Percentiles rank a stretch among this genome's conserved stretches.
phyloP scores from a whole-genome alignment of 2,329 filamentous ascomycete genomes.

The Xylaria multiplex region DNA sequence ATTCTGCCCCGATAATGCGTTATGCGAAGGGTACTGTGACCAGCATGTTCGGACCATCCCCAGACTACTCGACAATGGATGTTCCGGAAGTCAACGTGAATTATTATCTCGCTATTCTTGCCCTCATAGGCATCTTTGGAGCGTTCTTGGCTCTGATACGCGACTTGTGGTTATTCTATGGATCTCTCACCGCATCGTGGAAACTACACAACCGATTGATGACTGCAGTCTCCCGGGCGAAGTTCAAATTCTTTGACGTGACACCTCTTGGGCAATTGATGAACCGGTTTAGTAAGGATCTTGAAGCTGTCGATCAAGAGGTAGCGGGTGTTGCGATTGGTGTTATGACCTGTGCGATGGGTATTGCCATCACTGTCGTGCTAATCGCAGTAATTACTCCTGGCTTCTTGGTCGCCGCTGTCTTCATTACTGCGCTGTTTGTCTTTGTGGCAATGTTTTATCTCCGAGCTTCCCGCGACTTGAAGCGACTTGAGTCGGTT shows the following conservation, averaged over 20 bases:
- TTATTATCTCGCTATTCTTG: constrained; percentile 88
- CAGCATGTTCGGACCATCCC: constrained; percentile 49
- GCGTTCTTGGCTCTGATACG: constrained; percentile 83
- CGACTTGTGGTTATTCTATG: constrained; percentile 90
- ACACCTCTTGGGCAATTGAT: constrained; percentile 96
- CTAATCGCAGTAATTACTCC: constrained; percentile 91
- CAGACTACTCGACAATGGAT: constrained; percentile 51
- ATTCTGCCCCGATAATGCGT: constrained; percentile 54
- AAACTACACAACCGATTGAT: constrained; percentile 84
- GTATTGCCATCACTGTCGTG: constrained; percentile 83
- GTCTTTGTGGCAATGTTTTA: constrained; percentile 87
- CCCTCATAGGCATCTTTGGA: constrained; percentile 78
- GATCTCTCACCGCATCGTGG: constrained; percentile 87
- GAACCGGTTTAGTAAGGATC: constrained; percentile 98
- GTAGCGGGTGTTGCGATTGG: constrained; percentile 90
- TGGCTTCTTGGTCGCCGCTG: constrained; percentile 84
- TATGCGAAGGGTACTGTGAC: constrained; percentile 48
- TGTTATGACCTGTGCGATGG: constrained; percentile 71
- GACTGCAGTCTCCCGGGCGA: constrained; percentile 81
- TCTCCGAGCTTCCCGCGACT: constrained; percentile 88
- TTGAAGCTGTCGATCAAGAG: constrained; percentile 95
- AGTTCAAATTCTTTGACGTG: constrained; percentile 97
- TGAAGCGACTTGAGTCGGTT: constrained; percentile 94
- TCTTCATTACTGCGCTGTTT: constrained; percentile 87
- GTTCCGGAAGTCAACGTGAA: constrained; percentile 74